phyloP scores from a whole-genome alignment of 1,284 basidiomycete species.

The Malassezia pachydermatis region DNA sequence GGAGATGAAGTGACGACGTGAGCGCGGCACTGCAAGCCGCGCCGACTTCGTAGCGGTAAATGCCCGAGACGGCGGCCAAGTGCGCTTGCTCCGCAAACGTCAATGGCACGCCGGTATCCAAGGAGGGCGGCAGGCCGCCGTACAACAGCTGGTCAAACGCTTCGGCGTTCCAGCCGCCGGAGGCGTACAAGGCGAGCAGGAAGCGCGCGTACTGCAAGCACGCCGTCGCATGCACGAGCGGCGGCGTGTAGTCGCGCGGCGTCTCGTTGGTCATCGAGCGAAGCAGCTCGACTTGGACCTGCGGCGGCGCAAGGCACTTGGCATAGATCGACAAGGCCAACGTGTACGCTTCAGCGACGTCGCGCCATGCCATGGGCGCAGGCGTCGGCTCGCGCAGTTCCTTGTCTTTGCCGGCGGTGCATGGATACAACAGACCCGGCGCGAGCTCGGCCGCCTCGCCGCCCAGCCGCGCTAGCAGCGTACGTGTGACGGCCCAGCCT shows the following conservation, averaged over 20 bases:
- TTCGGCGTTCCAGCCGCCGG: slow-evolving; percentile 43
- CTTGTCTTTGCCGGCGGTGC: slow-evolving; percentile 17
- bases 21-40: slow-evolving; percentile 29
- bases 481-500: slow-evolving; percentile 41
- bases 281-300: slow-evolving; percentile 28
- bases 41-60: slow-evolving; percentile 39
- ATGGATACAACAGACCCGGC: slow-evolving; percentile 22
- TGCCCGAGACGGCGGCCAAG: slow-evolving; percentile 27
- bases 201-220: slow-evolving; percentile 41
- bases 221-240: slow-evolving; percentile 37
- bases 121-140: slow-evolving; percentile 38
- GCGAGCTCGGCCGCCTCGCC: slow-evolving; percentile 35
- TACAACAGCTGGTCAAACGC: slow-evolving; percentile 45
- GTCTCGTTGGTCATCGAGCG: slow-evolving; percentile 38
- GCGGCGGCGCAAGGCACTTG: slow-evolving; percentile 43
- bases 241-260: slow-evolving; percentile 45
- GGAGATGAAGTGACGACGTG: slow-evolving; percentile 32
- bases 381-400: slow-evolving; percentile 14
- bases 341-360: slow-evolving; percentile 42
- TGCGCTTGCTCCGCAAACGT: slow-evolving; percentile 24
- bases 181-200: slow-evolving; percentile 42
- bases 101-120: slow-evolving; percentile 29
- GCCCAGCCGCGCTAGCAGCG: slow-evolving; percentile 36
- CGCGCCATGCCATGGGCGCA: slow-evolving; percentile 26
- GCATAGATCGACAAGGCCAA: slow-evolving; percentile 40